phyloP scores from a whole-genome alignment of 2,329 filamentous ascomycete species.

The Fusarium sp. region DNA sequence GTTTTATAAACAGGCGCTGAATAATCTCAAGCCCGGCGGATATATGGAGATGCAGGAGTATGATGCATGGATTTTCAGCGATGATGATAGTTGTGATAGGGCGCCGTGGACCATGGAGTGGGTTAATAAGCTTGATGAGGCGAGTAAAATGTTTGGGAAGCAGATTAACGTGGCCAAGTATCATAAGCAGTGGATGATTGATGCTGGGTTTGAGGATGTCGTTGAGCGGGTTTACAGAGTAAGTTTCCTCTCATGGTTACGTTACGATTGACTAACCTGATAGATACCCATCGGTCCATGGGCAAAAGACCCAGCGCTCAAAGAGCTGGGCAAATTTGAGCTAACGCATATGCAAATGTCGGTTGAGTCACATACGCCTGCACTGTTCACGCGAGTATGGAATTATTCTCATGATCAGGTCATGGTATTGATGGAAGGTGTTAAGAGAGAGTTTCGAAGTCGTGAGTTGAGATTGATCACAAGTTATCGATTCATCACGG shows the following conservation, averaged over 20 bases:
- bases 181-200: constrained; percentile 55
- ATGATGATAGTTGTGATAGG: constrained; percentile 54
- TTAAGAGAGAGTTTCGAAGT: constrained; percentile 59
- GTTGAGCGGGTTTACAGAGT: constrained; percentile 37
- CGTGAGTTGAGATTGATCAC: constrained; percentile 39
- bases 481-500: constrained; percentile 40
- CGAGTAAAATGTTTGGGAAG: constrained; percentile 54
- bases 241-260: neutral
- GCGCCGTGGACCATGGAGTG: constrained; percentile 56
- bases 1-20: constrained; percentile 48
- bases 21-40: constrained; percentile 52
- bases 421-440: constrained; percentile 59
- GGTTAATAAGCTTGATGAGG: constrained; percentile 53
- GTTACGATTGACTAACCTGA: neutral
- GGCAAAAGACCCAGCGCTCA: constrained; percentile 53
- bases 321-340: constrained; percentile 54
- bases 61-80: constrained; percentile 55
- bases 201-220: constrained; percentile 55
- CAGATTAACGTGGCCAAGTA: constrained; percentile 54
- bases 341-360: constrained; percentile 58
- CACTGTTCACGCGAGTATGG: constrained; percentile 55
- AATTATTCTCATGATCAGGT: constrained; percentile 57
- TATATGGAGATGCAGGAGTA: constrained; percentile 57
- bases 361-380: constrained; percentile 57
- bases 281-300: constrained; percentile 56